Percentiles rank a stretch among this genome's conserved stretches.
Conservation (phyloP, 129 eudicot genomes). For the Solidago caesia region DNA sequence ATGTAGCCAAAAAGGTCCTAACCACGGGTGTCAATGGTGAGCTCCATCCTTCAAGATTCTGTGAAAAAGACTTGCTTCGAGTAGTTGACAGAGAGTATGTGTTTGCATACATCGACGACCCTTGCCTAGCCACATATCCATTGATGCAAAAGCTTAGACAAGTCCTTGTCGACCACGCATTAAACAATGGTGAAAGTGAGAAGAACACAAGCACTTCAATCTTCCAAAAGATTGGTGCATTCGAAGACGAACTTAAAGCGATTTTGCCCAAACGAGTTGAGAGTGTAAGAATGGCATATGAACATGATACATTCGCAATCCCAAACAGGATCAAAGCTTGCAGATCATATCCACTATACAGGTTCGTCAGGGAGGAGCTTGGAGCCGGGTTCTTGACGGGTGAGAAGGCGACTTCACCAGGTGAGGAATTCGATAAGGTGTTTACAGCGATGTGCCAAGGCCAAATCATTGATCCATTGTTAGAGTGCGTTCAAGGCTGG, state of each 20-base stretch:
- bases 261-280: neutral
- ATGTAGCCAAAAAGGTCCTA: neutral
- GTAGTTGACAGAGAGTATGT: neutral
- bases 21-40: neutral
- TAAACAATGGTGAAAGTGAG: neutral
- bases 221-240: neutral
- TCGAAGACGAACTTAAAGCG: neutral
- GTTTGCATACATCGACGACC: neutral
- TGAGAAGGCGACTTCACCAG: neutral
- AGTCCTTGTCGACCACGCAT: constrained; percentile 1
- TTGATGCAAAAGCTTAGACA: constrained; percentile 4
- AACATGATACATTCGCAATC: neutral
- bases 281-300: neutral
- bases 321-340: neutral
- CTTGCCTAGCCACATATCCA: constrained; percentile 1
- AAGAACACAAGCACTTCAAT: neutral
- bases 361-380: neutral
- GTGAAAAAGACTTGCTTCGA: neutral
- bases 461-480: neutral
- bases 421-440: neutral
- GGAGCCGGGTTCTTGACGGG: neutral
- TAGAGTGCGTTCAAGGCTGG: neutral
- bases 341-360: neutral
- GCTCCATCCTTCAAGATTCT: neutral
- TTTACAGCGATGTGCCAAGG: neutral